Base-by-base conservation (phyloP, 2,329 filamentous ascomycete genomes). In the Didymella segeticola region DNA sequence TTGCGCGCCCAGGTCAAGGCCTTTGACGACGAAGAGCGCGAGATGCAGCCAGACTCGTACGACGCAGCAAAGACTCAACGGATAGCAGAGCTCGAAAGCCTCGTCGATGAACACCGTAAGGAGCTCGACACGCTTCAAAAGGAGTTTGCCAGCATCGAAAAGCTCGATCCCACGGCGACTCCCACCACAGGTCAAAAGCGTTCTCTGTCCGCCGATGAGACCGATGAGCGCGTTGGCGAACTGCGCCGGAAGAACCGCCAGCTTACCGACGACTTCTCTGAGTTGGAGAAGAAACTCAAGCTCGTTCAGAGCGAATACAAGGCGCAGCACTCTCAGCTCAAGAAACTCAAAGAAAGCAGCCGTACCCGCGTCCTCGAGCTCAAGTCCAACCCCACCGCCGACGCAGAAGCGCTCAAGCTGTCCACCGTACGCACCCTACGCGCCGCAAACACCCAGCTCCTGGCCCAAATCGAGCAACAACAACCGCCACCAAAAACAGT, bases 1-100 rank as follows among this genome's bases (percentile, higher is more conserved):
- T 83, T 99, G 6, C 89, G 95, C 19, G 93, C 91, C 0, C 95
- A 99, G 74, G 82, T 98, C 48, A 93, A 93, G 76, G 89, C 90
- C 0, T 78, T 96, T 56, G 91, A 98, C 67, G 84, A 86, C 0
- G 95, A 99, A 74, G 93, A 98, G 66, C 85, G 86, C 47, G 93
- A 93, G 0, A 89, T 97, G 77, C 87, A 93, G 49, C 86, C 90
- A 0, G 90, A 91, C 27, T 86, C 85, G 36, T 88, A 89, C 47
- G 91, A 99, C 66, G 84, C 89, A 61, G 82, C 86, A 17, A 93
- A 92, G 59, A 79, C 83, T 0, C 82, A 88, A 57, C 88, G 91
- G 19, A 88, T 96, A 15, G 83, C 88, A 43, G 87, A 95, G 57
- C 85, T 99, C 0, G 92, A 99, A 72, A 82, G 84, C n/a, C 81